phyloP scores from a whole-genome alignment of 2,329 filamentous ascomycete genomes.

The Ophiostoma piceae region DNA sequence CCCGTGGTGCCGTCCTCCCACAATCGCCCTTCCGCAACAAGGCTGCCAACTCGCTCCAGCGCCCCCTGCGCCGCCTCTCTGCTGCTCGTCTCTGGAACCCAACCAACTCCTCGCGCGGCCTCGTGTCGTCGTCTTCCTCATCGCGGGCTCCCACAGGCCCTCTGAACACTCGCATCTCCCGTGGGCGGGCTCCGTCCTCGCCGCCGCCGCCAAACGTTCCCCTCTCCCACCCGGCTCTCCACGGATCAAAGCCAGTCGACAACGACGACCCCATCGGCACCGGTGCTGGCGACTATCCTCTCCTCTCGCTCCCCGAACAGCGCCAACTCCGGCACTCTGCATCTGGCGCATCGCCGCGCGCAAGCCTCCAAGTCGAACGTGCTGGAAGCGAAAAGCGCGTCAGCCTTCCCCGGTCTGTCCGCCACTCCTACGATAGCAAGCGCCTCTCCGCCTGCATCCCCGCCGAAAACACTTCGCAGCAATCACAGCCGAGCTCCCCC shows the following conservation, averaged over 20 bases:
- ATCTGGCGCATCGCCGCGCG: conserved; percentile 35
- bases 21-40: conserved; percentile 44
- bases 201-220: conserved; percentile 50
- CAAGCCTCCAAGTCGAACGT: conserved; percentile 50
- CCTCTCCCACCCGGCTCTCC: conserved; percentile 39
- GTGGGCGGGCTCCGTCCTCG: conserved; percentile 48
- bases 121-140: conserved; percentile 28
- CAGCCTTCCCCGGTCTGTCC: conserved; percentile 50
- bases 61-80: conserved; percentile 38
- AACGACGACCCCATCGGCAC: conserved; percentile 38
- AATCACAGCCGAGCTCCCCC: neutral
- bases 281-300: conserved; percentile 45
- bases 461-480: neutral
- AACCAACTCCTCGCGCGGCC: conserved; percentile 49
- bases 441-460: conserved; percentile 27
- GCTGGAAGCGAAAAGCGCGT: conserved; percentile 45
- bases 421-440: conserved; percentile 51
- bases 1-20: conserved; percentile 25
- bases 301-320: conserved; percentile 49
- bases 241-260: conserved; percentile 35
- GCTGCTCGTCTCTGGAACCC: conserved; percentile 56
- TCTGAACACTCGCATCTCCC: conserved; percentile 23
- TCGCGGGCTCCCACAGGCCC: neutral
- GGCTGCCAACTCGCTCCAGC: conserved; percentile 32
- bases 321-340: conserved; percentile 42